Base-by-base conservation (phyloP, 148 eudicot species). In the Dianthus caryophyllus region DNA sequence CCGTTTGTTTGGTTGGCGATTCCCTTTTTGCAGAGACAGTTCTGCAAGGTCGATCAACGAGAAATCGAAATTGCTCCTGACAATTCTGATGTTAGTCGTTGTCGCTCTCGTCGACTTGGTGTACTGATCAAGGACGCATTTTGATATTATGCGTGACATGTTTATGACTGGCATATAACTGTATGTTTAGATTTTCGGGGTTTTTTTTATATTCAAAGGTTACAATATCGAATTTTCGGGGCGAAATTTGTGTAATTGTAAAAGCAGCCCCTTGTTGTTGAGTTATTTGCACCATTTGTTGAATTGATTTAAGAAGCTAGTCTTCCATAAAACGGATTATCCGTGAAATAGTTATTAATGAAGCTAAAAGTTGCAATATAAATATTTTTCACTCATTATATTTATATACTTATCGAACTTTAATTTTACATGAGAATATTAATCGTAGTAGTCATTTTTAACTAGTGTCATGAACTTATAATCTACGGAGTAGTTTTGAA, bases 1-100 rank as follows among this genome's bases (percentile, higher is more conserved):
- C 26, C 43, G 2, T 26, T n/a, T 24, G 15, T 58, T 0, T 43
- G 6, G 16, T 3, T 18, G 68, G 24, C 5, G n/a, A n/a, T n/a
- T 47, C 12, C 55, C 41, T 47, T 24, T 11, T 57, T 64, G 12
- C 80, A 85, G 88, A 73, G 44, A 64, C 2, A 67, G 43, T 25
- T 50, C 67, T 1, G 75, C 84, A 12, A 53, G 71, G 30, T 44
- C 57, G 41, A 65, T 76, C 25, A 61, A 49, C 31, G 70, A 61
- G 31, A 71, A 55, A 38, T 15, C 73, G n/a, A 75, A 73, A 63
- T 30, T 85, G 65, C 70, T 75, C 38, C 17, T 75, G 24, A 27
- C 73, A 22, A 69, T 85, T 73, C 73, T 83, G 43, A 54, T 73
- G 57, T 60, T 62, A 9, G 31, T 78, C 53, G 47, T 72, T 24